These are phyloP conservation scores for Monosporascus sp. DNA, from an alignment of 2,329 filamentous ascomycete species.

Conservation along the genomic window DNA sequence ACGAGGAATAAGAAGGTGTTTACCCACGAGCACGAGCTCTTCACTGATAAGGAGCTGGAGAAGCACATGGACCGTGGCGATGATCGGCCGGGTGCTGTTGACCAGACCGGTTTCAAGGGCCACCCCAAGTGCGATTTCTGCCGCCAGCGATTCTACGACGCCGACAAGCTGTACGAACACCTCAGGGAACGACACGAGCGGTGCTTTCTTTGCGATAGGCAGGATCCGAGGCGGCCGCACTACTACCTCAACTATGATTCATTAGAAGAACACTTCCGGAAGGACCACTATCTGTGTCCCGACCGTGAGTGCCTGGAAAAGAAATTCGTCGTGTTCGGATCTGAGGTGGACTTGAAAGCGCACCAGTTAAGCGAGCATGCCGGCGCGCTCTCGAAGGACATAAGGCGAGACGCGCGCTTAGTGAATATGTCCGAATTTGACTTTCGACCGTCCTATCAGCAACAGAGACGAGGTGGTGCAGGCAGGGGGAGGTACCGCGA, in stretches of 20 bases:
- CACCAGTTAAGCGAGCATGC: slow-evolving; percentile 85
- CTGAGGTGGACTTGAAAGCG: slow-evolving; percentile 89
- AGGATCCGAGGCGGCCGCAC: slow-evolving; percentile 66
- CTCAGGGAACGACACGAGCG: slow-evolving; percentile 91
- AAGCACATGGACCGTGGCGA: slow-evolving; percentile 89
- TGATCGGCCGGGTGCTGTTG: slow-evolving; percentile 79
- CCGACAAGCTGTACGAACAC: slow-evolving; percentile 90
- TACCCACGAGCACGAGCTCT: slow-evolving; percentile 94
- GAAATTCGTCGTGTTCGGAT: slow-evolving; percentile 96
- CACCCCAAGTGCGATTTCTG: slow-evolving; percentile 95
- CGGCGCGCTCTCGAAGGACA: slow-evolving; percentile 74
- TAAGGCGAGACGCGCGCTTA: slow-evolving; percentile 72
- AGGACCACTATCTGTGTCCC: slow-evolving; percentile 79
- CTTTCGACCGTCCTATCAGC: slow-evolving; percentile 66
- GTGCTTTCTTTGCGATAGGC: slow-evolving; percentile 87
- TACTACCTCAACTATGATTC: slow-evolving; percentile 89
- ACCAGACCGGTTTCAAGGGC: slow-evolving; percentile 94
- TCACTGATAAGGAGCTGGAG: slow-evolving; percentile 73
- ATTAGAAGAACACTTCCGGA: slow-evolving; percentile 79
- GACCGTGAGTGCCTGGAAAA: slow-evolving; percentile 90
- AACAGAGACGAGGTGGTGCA: slow-evolving; percentile 47
- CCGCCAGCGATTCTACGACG: slow-evolving; percentile 85
- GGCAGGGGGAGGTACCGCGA: slow-evolving; percentile 37
- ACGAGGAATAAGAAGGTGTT: slow-evolving; percentile 96
- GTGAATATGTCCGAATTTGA: slow-evolving; percentile 89